Evolutionary conservation across 73 alveolate genomes (phyloP).

Genomic region (Paramecium biaurelia): DNA sequence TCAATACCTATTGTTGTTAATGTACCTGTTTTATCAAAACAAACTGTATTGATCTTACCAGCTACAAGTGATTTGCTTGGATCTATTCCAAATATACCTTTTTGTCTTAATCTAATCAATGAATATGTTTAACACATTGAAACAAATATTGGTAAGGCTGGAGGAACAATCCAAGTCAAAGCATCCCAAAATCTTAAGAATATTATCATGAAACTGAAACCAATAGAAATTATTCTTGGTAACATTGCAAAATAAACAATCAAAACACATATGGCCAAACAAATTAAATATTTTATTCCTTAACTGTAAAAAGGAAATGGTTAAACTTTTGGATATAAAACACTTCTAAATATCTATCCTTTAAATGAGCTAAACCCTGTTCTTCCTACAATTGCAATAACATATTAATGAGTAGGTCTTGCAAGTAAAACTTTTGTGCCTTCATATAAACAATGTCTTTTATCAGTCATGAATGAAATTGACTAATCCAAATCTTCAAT

Average conservation of each 20-base stretch:
- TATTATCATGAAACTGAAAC: background rate
- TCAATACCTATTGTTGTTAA: slow-evolving; percentile 55
- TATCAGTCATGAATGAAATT: slow-evolving; percentile 7
- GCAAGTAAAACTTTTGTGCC: slow-evolving; percentile 46
- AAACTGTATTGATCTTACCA: slow-evolving; percentile 49
- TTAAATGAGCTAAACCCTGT: slow-evolving; percentile 62
- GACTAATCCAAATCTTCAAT: background rate
- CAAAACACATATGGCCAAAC: background rate
- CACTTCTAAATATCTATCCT: slow-evolving; percentile 55
- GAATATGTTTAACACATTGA: background rate
- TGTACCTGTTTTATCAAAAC: slow-evolving; percentile 62
- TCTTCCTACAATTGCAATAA: slow-evolving; percentile 48
- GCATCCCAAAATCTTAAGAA: slow-evolving; percentile 53
- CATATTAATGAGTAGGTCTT: background rate
- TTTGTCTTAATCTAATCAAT: background rate
- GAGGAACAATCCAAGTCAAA: slow-evolving; percentile 52
- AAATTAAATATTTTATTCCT: background rate
- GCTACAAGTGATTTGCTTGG: slow-evolving; percentile 54
- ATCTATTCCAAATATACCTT: slow-evolving; percentile 57
- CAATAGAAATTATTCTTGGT: background rate
- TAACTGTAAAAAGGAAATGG: slow-evolving; percentile 23
- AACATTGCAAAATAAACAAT: background rate
- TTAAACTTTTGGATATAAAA: slow-evolving; percentile 42
- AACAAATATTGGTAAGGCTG: background rate
- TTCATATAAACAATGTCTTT: slow-evolving; percentile 56